phyloP scores from a whole-genome alignment of 2,329 filamentous ascomycete species.

The Mariannaea elegans region DNA sequence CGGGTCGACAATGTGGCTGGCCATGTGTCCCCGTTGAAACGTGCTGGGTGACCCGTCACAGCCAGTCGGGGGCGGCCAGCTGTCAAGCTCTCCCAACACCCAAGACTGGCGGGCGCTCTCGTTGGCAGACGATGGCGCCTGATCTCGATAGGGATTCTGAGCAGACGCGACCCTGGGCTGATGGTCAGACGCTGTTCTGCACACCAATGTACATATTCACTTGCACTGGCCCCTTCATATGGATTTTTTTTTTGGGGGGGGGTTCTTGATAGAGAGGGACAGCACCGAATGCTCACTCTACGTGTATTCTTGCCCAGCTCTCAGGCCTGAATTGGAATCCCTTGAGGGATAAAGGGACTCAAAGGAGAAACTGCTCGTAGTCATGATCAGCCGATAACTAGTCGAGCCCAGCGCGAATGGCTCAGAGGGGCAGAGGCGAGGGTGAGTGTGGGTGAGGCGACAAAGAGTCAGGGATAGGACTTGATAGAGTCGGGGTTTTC shows the following conservation, averaged over 20 bases:
- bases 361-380: slow-evolving; percentile 6
- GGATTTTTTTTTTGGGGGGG: no score
- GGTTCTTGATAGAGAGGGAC: no score
- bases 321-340: no score
- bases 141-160: slow-evolving; percentile 30
- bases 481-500: slow-evolving; percentile 28
- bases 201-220: slow-evolving; percentile 20
- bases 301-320: no score
- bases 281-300: no score
- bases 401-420: slow-evolving; percentile 3
- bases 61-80: slow-evolving; percentile 44
- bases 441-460: slow-evolving; percentile 28
- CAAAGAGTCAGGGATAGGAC: not conserved
- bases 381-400: slow-evolving; percentile 14
- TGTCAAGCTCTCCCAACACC: slow-evolving; percentile 41
- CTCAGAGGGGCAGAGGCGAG: not conserved
- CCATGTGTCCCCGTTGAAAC: slow-evolving; percentile 51
- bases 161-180: slow-evolving; percentile 25
- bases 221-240: not conserved
- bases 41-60: slow-evolving; percentile 40
- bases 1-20: slow-evolving; percentile 43
- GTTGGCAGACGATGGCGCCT: slow-evolving; percentile 26
- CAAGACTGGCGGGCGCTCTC: slow-evolving; percentile 29
- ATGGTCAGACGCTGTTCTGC: slow-evolving; percentile 27
- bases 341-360: slow-evolving; percentile 2